These are phyloP conservation scores for Areca catechu DNA, from an alignment of 176 grass and related monocot species.

Conservation along the genomic window DNA sequence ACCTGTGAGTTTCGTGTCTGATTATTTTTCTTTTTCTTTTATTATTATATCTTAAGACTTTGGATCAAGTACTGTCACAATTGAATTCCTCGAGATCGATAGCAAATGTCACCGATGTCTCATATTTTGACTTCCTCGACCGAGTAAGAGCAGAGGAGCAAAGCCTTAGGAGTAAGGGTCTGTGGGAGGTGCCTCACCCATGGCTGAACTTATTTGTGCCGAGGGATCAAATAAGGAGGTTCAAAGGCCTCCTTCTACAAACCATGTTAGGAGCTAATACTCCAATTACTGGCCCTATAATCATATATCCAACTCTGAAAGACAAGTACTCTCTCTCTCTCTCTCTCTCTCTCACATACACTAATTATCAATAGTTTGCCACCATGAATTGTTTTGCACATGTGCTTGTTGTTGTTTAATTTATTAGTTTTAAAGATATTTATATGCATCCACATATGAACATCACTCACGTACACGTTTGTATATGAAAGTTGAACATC, in stretches of 20 bases:
- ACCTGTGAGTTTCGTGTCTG: too few relatives aligned
- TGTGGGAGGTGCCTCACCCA: constrained; percentile 6
- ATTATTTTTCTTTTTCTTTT: too few relatives aligned
- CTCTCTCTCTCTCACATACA: not conserved
- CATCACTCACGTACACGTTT: too few relatives aligned
- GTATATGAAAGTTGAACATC: too few relatives aligned
- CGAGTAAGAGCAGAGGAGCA: not conserved
- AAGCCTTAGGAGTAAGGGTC: not conserved
- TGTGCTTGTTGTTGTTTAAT: too few relatives aligned
- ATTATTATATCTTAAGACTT: not conserved
- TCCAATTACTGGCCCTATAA: not conserved
- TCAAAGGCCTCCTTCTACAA: not conserved
- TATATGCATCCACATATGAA: too few relatives aligned
- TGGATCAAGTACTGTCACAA: not conserved
- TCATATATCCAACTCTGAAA: constrained; percentile 1
- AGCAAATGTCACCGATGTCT: not conserved
- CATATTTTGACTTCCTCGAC: not conserved
- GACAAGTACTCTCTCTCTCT: not conserved
- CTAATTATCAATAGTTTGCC: too few relatives aligned
- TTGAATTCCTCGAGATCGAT: not conserved
- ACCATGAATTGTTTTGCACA: too few relatives aligned
- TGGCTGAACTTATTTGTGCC: constrained; percentile 4
- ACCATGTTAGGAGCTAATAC: not conserved
- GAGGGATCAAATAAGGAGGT: not conserved
- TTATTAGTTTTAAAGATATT: too few relatives aligned